phyloP scores from a whole-genome alignment of 1,284 basidiomycete genomes.

The Puccinia horiana region DNA sequence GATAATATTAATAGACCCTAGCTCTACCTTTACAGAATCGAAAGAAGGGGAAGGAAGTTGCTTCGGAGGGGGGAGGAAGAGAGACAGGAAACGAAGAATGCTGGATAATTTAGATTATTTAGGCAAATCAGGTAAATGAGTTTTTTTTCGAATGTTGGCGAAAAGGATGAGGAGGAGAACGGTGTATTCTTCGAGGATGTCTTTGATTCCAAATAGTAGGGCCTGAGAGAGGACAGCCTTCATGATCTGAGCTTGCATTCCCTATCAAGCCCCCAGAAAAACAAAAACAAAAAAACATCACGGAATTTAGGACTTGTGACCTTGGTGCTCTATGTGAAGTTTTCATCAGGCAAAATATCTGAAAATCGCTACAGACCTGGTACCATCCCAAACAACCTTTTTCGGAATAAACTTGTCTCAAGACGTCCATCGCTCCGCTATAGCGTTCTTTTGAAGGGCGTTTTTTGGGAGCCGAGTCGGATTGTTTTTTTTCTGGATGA shows the following conservation, averaged over 20 bases:
- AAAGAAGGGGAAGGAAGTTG: background rate
- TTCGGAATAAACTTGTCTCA: constrained; percentile 71
- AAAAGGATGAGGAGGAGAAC: constrained; percentile 41
- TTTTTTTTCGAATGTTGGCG: constrained; percentile 19
- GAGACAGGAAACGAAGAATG: background rate
- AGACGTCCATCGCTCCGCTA: constrained; percentile 73
- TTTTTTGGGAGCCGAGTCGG: constrained; percentile 31
- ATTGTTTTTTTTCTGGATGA: constrained; percentile 42
- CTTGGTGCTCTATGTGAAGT: background rate
- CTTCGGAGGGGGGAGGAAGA: background rate
- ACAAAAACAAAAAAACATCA: background rate
- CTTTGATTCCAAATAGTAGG: constrained; percentile 50
- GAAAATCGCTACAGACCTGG: constrained; percentile 61
- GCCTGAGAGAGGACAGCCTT: constrained; percentile 84
- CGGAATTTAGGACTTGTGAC: background rate
- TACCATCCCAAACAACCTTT: constrained; percentile 81
- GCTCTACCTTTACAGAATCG: no score
- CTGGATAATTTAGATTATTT: background rate
- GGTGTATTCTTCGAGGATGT: constrained; percentile 48
- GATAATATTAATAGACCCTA: no score
- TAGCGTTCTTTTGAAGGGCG: constrained; percentile 61
- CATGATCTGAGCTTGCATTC: constrained; percentile 85
- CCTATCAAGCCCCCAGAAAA: constrained; percentile 60
- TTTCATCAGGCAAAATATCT: background rate
- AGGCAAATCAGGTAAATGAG: background rate